Conservation (phyloP, 2,329 filamentous ascomycete species). For the Claviceps quebecensis region DNA sequence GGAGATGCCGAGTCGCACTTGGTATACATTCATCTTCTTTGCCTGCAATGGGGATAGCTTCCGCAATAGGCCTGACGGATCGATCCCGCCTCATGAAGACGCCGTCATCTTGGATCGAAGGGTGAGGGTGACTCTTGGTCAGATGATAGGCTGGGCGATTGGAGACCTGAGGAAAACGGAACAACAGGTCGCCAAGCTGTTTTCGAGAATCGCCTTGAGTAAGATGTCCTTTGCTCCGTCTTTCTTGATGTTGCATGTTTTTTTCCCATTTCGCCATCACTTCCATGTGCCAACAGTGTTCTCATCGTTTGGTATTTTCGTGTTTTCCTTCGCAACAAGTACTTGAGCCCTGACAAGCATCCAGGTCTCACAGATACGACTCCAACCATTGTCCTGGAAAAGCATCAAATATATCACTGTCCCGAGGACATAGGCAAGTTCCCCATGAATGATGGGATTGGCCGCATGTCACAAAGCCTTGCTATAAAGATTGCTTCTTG, state of each 20-base stretch:
- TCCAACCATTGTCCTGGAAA: slow-evolving; percentile 31
- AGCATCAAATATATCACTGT: slow-evolving; percentile 29
- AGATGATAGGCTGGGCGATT: slow-evolving; percentile 40
- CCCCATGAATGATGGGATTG: slow-evolving; percentile 56
- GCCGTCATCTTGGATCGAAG: slow-evolving; percentile 11
- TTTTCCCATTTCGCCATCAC: not conserved
- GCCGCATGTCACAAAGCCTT: slow-evolving; percentile 46
- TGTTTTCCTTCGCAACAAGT: not conserved
- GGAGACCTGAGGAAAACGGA: slow-evolving; percentile 27
- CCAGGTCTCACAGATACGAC: slow-evolving; percentile 37
- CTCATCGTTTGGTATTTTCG: not conserved
- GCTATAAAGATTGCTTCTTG: slow-evolving; percentile 35
- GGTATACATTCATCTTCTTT: slow-evolving; percentile 33
- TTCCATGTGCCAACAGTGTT: too few relatives aligned
- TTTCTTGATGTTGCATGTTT: not conserved
- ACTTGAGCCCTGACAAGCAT: slow-evolving; percentile 2
- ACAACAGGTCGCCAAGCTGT: slow-evolving; percentile 41
- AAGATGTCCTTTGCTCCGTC: slow-evolving; percentile 6
- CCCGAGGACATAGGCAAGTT: slow-evolving; percentile 23
- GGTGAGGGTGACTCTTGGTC: slow-evolving; percentile 21
- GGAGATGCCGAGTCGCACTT: not conserved
- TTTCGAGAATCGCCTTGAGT: slow-evolving; percentile 43
- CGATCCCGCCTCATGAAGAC: slow-evolving; percentile 13
- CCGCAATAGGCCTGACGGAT: slow-evolving; percentile 1
- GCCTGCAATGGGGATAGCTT: slow-evolving; percentile 36